Percentiles rank a stretch among this genome's conserved stretches.
Evolutionary conservation across 805 yeast genomes (phyloP).

Genomic region (Schwanniomyces vanrijiae): DNA sequence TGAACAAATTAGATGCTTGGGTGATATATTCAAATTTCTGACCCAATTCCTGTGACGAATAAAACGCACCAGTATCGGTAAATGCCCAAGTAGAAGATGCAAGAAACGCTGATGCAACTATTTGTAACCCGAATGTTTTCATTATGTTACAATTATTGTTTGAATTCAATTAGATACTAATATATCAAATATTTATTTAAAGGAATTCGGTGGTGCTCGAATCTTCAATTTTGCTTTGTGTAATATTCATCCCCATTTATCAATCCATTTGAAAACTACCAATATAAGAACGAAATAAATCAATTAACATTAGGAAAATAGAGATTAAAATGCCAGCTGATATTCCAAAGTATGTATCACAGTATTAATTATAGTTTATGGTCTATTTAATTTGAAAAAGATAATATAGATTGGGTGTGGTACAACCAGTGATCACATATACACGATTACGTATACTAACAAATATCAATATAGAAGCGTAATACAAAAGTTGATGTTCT

Average conservation of each 20-base stretch:
- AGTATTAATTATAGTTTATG: neutral
- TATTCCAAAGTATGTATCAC: neutral
- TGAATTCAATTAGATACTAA: neutral
- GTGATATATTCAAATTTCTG: constrained; percentile 19
- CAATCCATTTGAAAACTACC: neutral
- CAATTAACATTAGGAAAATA: neutral
- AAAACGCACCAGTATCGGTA: constrained; percentile 24
- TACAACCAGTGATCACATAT: neutral
- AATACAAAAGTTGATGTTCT: constrained; percentile 64
- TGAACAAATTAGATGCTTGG: constrained; percentile 17
- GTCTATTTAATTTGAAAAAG: neutral
- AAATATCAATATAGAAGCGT: constrained; percentile 47
- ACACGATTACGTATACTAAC: neutral
- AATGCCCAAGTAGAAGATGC: constrained; percentile 17
- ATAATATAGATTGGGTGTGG: neutral
- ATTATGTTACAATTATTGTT: neutral
- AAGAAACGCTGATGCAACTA: constrained; percentile 7
- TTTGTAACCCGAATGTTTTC: constrained; percentile 2
- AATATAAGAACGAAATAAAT: too few species aligned
- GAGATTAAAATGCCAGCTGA: neutral
- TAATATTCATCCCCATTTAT: constrained; percentile 1
- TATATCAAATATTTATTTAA: neutral
- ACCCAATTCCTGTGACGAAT: constrained; percentile 13
- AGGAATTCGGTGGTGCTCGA: constrained; percentile 1
- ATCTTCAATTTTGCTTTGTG: neutral